Evolutionary conservation across 1,139 yeast species (phyloP).

Genomic region (Hansenula sp.): DNA sequence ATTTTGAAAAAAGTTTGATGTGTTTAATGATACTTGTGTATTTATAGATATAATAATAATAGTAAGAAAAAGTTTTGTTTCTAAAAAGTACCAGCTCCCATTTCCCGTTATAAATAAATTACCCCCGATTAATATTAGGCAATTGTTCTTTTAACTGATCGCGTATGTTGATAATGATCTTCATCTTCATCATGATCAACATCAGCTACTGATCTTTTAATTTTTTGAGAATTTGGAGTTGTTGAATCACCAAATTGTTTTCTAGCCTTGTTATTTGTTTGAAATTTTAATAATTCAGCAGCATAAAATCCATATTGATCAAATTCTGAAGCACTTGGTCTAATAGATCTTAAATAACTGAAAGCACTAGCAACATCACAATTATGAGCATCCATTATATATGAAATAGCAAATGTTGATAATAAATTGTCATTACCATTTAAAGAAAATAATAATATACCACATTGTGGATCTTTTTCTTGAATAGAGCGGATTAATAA

Average conservation of each 20-base stretch:
- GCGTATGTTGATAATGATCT: conserved; percentile 19
- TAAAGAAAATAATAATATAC: conserved; percentile 20
- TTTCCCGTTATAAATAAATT: no score
- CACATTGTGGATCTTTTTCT: conserved; percentile 19
- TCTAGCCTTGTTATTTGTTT: conserved; percentile 13
- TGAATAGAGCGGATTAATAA: conserved; percentile 14
- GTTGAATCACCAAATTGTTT: conserved; percentile 12
- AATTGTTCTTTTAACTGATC: conserved; percentile 18
- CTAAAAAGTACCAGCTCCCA: no score
- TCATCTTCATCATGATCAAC: conserved; percentile 19
- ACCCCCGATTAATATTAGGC: no score
- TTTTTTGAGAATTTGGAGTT: conserved; percentile 5
- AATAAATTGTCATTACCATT: conserved; percentile 24
- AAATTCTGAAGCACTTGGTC: conserved; percentile 20
- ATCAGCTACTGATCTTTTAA: conserved; percentile 21
- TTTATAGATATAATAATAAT: no score
- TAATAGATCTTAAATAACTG: conserved; percentile 18
- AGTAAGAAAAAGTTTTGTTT: no score
- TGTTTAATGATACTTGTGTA: background rate
- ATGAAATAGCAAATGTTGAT: conserved; percentile 17
- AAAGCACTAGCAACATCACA: conserved; percentile 19
- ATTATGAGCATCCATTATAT: conserved; percentile 19
- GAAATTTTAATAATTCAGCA: conserved; percentile 18
- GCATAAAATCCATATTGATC: conserved; percentile 19
- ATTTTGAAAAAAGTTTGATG: conserved; percentile 90